Evolutionary conservation across 208 protist species (phyloP).

Genomic region (Leishmania aethiopica): DNA sequence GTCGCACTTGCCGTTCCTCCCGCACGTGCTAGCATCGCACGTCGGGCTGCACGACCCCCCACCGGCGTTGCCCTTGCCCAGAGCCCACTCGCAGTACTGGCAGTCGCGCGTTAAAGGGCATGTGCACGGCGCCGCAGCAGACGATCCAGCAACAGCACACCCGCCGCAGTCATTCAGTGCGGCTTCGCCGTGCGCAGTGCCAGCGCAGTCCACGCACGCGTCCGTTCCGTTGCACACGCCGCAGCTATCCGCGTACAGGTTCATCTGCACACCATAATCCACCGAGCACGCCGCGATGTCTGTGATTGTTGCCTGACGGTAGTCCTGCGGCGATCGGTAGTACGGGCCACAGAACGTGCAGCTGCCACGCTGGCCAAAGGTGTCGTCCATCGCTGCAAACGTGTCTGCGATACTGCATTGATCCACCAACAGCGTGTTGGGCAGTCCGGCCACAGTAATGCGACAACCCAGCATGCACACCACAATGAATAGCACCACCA

Average conservation of each 20-base stretch:
- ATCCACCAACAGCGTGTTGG: constrained; percentile 30
- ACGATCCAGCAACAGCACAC: constrained; percentile 21
- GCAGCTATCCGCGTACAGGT: constrained; percentile 40
- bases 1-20: constrained; percentile 24
- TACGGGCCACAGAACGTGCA: constrained; percentile 55
- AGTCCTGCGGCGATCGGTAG: constrained; percentile 26
- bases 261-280: constrained; percentile 37
- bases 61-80: constrained; percentile 2
- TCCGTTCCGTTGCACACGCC: constrained; percentile 44
- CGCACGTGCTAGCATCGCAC: constrained; percentile 20
- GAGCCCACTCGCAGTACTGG: constrained; percentile 41
- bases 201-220: constrained; percentile 47
- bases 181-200: constrained; percentile 17
- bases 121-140: constrained; percentile 21
- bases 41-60: constrained; percentile 17
- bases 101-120: constrained; percentile 35
- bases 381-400: constrained; percentile 34
- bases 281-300: constrained; percentile 27
- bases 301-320: constrained; percentile 7
- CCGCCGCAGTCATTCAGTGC: constrained; percentile 29
- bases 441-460: constrained; percentile 33
- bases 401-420: constrained; percentile 4
- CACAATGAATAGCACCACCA: constrained; percentile 31
- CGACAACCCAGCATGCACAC: constrained; percentile 29
- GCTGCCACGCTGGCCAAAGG: constrained; percentile 39